Conservation (phyloP, 2,329 filamentous ascomycete species). For the Hypocreales sp. region DNA sequence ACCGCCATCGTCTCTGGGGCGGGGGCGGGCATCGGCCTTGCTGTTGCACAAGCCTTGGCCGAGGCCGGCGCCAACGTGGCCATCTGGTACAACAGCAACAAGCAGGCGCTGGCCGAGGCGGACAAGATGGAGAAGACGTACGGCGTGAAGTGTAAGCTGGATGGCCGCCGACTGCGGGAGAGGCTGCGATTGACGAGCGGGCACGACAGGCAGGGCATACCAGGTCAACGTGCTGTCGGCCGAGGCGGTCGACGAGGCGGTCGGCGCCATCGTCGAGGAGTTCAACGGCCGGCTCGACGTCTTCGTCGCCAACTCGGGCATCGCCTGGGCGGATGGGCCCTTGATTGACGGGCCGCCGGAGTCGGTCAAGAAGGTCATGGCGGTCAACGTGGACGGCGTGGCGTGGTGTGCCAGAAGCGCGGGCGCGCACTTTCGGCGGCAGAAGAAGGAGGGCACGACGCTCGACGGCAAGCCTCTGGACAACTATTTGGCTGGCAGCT, state of each 20-base stretch:
- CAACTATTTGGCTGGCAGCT: constrained; percentile 48
- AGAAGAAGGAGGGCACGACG: constrained; percentile 52
- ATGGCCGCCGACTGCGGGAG: not conserved
- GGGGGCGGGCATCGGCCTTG: constrained; percentile 50
- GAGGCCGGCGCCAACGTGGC: constrained; percentile 60
- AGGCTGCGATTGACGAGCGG: not conserved
- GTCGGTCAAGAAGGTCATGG: constrained; percentile 51
- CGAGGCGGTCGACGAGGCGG: constrained; percentile 32
- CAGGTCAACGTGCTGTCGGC: constrained; percentile 43
- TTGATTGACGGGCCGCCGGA: constrained; percentile 50
- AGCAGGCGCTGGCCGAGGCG: constrained; percentile 44
- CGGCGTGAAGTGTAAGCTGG: constrained; percentile 46
- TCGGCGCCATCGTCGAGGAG: constrained; percentile 41
- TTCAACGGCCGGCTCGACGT: constrained; percentile 63
- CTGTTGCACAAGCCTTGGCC: constrained; percentile 46
- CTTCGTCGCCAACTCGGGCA: constrained; percentile 66
- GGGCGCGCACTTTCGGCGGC: constrained; percentile 52
- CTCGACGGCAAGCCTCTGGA: constrained; percentile 44
- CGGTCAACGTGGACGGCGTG: constrained; percentile 59
- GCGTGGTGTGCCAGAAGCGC: constrained; percentile 64
- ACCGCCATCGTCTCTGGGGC: constrained; percentile 57
- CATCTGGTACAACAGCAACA: constrained; percentile 58
- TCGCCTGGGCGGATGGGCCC: constrained; percentile 55
- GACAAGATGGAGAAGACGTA: constrained; percentile 48
- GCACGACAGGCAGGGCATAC: constrained; percentile 20